Evolutionary conservation across 768 basidiomycete species (phyloP), one percentile per base, ranked within the genome.

Genomic region (Leccinellum rugosiceps): DNA sequence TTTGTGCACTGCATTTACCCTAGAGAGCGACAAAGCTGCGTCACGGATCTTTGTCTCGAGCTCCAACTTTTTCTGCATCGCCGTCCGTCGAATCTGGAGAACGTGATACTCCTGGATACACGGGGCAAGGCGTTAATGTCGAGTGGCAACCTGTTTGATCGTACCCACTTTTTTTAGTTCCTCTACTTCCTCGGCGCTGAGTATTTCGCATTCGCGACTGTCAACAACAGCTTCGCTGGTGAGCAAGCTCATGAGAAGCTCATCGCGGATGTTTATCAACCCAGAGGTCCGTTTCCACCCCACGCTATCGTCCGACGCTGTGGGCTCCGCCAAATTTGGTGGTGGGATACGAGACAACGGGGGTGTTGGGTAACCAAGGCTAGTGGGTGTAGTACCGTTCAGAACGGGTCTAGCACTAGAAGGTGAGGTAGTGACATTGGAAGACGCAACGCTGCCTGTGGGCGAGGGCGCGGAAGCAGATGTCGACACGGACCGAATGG

Each of bases 141-240:
- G 43, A 25, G 25, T 13, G 14, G 25, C 30, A 51, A 41, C 77
- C 9, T 71, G 77, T 59, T 14, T 7, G 44, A 31, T 31, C 15
- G 19, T 17, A 21, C 78, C 35, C 58, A 86, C 87, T 78, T 85
- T 84, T 73, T 87, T 90, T 61, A 86, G 76, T 31, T 82, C 82
- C 56, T 89, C 86, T 15, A 88, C 83, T 63, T 87, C 83, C 48
- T 90, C 87, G 59, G 86, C 81, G 53, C 80, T 83, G 45, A 95
- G 77, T 21, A 97, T 86, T 53, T 87, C 84, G 67, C 83, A 91
- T 46, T 84, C 84, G 30, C 89, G 85, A 65, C 91, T 91, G 65
- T 98, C 94, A n/a, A 98, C 86, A 43, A 92, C 84, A 5, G 96
- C 96, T 73, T 98, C 94, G 54, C 94, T 94, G 43, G 94, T 90